A percentile compares a stretch with the other conserved stretches of the same genome.
These are phyloP conservation scores for Ramaria rubella DNA, from an alignment of 768 basidiomycete genomes.

Conservation along the genomic window DNA sequence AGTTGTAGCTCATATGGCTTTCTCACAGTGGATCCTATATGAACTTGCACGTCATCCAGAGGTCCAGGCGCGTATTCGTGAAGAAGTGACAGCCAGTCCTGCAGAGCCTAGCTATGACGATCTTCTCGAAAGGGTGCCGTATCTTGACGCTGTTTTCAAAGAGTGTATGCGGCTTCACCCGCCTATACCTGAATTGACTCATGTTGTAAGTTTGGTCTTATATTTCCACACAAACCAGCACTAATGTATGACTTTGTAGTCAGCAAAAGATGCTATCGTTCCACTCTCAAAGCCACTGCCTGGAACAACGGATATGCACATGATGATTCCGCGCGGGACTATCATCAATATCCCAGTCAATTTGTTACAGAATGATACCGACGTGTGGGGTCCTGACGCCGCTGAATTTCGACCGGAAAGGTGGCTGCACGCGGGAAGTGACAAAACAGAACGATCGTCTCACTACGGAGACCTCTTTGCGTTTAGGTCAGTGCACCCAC, in stretches of 20 bases:
- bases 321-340: slow-evolving; percentile 52
- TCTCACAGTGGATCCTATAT: slow-evolving; percentile 55
- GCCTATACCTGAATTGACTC: slow-evolving; percentile 58
- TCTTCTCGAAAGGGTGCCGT: slow-evolving; percentile 41
- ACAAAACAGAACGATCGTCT: slow-evolving; percentile 16
- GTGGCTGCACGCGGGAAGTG: slow-evolving; percentile 45
- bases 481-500: slow-evolving; percentile 39
- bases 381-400: slow-evolving; percentile 56
- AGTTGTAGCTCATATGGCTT: background rate
- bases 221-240: background rate
- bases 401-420: slow-evolving; percentile 52
- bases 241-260: slow-evolving; percentile 10
- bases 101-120: slow-evolving; percentile 48
- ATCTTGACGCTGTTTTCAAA: slow-evolving; percentile 55
- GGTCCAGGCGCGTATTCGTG: slow-evolving; percentile 50
- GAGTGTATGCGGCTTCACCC: slow-evolving; percentile 59
- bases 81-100: slow-evolving; percentile 38
- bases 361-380: slow-evolving; percentile 47
- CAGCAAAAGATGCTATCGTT: slow-evolving; percentile 43
- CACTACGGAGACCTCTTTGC: slow-evolving; percentile 43
- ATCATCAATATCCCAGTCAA: slow-evolving; percentile 49
- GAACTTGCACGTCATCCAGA: slow-evolving; percentile 47
- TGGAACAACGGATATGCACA: slow-evolving; percentile 35
- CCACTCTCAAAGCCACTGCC: slow-evolving; percentile 49
- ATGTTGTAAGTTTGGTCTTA: slow-evolving; percentile 32